Evolutionary conservation across 2,329 filamentous ascomycete genomes (phyloP).

Genomic region (Clarireedia paspali): DNA sequence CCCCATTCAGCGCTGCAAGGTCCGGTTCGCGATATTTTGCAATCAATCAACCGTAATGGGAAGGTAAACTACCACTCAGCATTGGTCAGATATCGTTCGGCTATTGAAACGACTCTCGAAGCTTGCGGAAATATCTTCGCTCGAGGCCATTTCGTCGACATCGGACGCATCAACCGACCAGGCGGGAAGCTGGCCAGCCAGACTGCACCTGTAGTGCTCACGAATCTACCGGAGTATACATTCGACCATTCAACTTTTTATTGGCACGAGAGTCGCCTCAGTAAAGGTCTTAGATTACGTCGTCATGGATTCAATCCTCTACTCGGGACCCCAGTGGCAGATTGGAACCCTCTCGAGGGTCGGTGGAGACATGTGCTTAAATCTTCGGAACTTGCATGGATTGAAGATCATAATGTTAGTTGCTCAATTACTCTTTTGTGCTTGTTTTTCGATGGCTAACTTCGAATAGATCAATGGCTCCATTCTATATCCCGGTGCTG

Average conservation of each 20-base stretch:
- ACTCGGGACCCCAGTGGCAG: conserved; percentile 23
- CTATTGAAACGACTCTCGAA: background rate
- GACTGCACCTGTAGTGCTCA: conserved; percentile 20
- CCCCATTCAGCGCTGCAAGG: conserved; percentile 12
- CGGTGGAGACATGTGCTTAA: conserved; percentile 27
- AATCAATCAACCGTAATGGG: background rate
- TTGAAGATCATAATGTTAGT: conserved; percentile 23
- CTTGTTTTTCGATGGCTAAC: background rate
- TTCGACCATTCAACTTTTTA: conserved; percentile 45
- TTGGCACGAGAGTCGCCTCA: conserved; percentile 45
- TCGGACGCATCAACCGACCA: conserved; percentile 5
- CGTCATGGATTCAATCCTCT: conserved; percentile 34
- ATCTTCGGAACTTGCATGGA: conserved; percentile 25
- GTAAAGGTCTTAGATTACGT: conserved; percentile 36
- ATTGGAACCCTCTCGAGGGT: conserved; percentile 16
- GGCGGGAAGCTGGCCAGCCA: background rate
- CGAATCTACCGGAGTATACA: conserved; percentile 42
- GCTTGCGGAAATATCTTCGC: background rate
- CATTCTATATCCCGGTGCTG: conserved; percentile 27
- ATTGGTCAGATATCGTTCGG: conserved; percentile 1
- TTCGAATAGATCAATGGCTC: background rate
- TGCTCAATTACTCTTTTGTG: background rate
- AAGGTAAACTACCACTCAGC: background rate
- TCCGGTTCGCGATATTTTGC: background rate
- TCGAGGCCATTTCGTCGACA: conserved; percentile 1